Evolutionary conservation across 441 rosid genomes (phyloP), one percentile per base, ranked within the genome.

Genomic region (Croton laevigatus): DNA sequence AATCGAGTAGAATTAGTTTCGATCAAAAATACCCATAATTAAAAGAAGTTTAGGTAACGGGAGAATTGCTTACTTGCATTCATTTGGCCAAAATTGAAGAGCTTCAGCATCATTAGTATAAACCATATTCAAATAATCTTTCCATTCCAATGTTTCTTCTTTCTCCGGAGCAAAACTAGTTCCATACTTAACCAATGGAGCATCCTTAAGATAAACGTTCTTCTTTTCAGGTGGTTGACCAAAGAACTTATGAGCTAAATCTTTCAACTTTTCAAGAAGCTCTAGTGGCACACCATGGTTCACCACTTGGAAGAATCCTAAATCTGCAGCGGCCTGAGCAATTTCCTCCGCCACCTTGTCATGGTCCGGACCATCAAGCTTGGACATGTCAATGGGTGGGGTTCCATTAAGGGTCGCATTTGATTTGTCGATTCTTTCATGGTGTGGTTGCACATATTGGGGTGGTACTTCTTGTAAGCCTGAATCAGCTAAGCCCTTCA

Each of bases 121-220:
- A 1, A 52, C 38, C 86, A 84, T 81, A 66, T 80, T 83, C 32
- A 86, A 22, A 68, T 86, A 86, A 61, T 86, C 92, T 63, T 86
- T 88, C 92, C 90, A 88, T 69, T 84, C 92, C 65, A 88, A 70
- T 5, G 87, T 86, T 60, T 74, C 74, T 77, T 88, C 89, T 70
- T 88, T 88, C 60, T 86, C 86, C 0, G 90, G 90, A 38, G 63
- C 86, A 68, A 84, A 86, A 71, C 90, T 86, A 0, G 89, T 86
- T 17, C 84, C 80, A 37, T 84, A 88, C 69, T 78, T 84, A 62
- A 88, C 90, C 38, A 83, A 70, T 7, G 82, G 88, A 71, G 78
- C 81, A 51, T 79, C 89, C 75, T 75, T 69, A 14, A 62, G 71
- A 66, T 86, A 87, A 46, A 77, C 48, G 1, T 81, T 77, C 71